Conservation (phyloP, 2,329 filamentous ascomycete species). For the Trichoderma sp. region DNA sequence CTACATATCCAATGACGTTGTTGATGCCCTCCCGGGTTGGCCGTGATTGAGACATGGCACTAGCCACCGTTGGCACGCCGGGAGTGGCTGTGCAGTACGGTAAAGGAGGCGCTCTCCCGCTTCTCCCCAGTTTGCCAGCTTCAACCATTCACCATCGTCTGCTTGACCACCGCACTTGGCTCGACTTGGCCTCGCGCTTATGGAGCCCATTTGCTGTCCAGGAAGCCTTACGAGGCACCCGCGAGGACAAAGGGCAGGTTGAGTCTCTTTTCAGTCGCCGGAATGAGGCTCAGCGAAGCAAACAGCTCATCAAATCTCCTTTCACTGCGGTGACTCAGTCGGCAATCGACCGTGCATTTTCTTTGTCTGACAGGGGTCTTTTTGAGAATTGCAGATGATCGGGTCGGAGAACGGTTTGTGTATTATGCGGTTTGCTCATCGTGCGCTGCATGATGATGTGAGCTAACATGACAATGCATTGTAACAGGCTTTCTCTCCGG, state of each 20-base stretch:
- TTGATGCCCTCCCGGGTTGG: not conserved
- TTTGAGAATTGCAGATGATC: not conserved
- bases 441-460: not conserved
- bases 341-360: not conserved
- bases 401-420: not conserved
- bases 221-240: constrained; percentile 15
- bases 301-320: not conserved
- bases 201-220: not conserved
- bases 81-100: not conserved
- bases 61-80: constrained; percentile 8
- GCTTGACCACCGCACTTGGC: not conserved
- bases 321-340: constrained; percentile 9
- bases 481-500: not conserved
- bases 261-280: not conserved
- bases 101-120: not conserved
- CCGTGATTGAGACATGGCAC: not conserved
- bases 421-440: not conserved
- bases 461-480: not conserved
- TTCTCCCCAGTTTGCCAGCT: not conserved
- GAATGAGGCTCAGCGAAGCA: constrained; percentile 3
- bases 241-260: not conserved
- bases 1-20: not conserved
- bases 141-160: not conserved
- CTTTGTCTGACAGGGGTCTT: not conserved
- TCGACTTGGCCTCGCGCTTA: not conserved